A percentile compares a stretch with the other conserved stretches of the same genome.
Evolutionary conservation across 106 monocot species (phyloP).

Genomic region (Phalaenopsis aphrodite): DNA sequence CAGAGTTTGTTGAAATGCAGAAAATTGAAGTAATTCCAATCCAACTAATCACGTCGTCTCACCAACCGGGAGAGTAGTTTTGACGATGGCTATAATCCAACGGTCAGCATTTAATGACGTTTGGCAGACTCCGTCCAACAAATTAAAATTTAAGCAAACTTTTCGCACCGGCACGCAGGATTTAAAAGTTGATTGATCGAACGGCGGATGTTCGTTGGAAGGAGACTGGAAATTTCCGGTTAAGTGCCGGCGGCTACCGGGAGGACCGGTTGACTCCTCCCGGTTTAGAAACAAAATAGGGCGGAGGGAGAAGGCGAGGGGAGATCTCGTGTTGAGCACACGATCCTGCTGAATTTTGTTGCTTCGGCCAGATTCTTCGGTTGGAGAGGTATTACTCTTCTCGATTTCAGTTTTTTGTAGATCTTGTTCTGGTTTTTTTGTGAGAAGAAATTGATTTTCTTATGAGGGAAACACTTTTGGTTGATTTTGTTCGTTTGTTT

Average conservation of each 20-base stretch:
- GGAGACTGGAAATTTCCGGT: neutral
- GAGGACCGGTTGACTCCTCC: neutral
- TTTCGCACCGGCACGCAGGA: too few relatives aligned
- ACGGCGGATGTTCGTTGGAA: neutral
- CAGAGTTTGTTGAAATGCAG: neutral
- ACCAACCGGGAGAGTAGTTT: neutral
- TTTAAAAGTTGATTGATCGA: too few relatives aligned
- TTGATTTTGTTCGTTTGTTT: neutral
- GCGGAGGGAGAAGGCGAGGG: neutral
- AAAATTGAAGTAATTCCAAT: neutral
- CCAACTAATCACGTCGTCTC: neutral
- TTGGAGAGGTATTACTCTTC: neutral
- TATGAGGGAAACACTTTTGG: neutral
- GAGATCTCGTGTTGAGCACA: conserved; percentile 2
- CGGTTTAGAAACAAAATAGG: neutral
- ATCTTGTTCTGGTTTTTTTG: neutral
- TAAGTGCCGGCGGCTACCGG: neutral
- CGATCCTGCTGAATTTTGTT: conserved; percentile 3
- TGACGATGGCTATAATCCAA: neutral
- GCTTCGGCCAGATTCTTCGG: neutral
- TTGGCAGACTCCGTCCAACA: neutral
- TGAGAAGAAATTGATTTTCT: neutral
- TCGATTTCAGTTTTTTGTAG: neutral
- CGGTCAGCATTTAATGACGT: neutral
- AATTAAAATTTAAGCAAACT: neutral